A percentile compares a stretch with the other conserved stretches of the same genome.
Evolutionary conservation across 1,284 basidiomycete species (phyloP).

Genomic region (Rhodotorula mucilaginosa): DNA sequence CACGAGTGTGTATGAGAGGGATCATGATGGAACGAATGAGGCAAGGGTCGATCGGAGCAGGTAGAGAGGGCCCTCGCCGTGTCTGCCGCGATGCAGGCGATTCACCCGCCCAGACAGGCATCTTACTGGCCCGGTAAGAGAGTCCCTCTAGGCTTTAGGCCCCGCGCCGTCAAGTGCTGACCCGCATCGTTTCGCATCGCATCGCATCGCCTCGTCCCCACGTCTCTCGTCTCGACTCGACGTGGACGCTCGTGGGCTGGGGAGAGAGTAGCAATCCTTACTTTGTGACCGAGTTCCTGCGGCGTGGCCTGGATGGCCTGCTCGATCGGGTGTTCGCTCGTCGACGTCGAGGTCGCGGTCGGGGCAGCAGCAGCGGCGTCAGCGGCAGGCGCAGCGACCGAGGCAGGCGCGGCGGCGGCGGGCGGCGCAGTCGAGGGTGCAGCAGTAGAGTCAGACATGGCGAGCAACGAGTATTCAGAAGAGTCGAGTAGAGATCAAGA

Average conservation of each 20-base stretch:
- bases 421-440: neutral
- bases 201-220: neutral
- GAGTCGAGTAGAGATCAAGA: neutral
- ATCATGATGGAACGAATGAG: too few species aligned
- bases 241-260: neutral
- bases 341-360: neutral
- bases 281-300: constrained; percentile 43
- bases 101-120: too few species aligned
- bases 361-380: neutral
- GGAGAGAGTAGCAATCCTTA: constrained; percentile 3
- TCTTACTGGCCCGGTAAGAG: too few species aligned
- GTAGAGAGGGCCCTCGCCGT: too few species aligned
- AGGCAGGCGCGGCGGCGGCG: neutral
- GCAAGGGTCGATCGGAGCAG: too few species aligned
- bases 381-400: neutral
- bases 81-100: too few species aligned
- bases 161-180: neutral
- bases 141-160: too few species aligned
- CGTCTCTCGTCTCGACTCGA: neutral
- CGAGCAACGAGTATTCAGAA: neutral
- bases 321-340: constrained; percentile 21
- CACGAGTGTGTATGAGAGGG: neutral
- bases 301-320: constrained; percentile 38
- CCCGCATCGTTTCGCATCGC: neutral
- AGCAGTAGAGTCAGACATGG: constrained; percentile 7